Evolutionary conservation across 2,329 filamentous ascomycete species (phyloP).

Genomic region (Epicoccum sorghinum): DNA sequence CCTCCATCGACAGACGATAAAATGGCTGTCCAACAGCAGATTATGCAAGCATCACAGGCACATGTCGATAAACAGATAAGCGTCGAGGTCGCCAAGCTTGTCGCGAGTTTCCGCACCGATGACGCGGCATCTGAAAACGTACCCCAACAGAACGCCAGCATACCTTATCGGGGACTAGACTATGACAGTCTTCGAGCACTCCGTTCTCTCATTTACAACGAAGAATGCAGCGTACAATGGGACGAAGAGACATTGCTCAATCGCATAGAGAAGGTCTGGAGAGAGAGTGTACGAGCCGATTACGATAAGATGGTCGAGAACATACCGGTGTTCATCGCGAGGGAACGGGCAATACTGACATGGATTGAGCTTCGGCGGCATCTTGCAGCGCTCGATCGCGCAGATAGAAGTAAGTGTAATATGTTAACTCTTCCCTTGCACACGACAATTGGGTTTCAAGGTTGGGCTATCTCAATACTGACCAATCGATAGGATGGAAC

Average conservation of each 20-base stretch:
- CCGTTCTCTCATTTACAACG: slow-evolving; percentile 39
- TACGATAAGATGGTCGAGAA: slow-evolving; percentile 35
- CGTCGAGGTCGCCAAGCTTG: slow-evolving; percentile 36
- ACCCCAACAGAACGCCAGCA: slow-evolving; percentile 24
- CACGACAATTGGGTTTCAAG: background rate
- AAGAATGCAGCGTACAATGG: slow-evolving; percentile 28
- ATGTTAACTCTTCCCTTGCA: slow-evolving; percentile 1
- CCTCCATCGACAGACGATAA: slow-evolving; percentile 21
- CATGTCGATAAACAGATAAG: slow-evolving; percentile 34
- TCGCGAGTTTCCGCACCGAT: slow-evolving; percentile 35
- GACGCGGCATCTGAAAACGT: slow-evolving; percentile 27
- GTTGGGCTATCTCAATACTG: slow-evolving; percentile 10
- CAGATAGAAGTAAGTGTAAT: slow-evolving; percentile 40
- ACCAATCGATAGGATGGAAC: slow-evolving; percentile 35
- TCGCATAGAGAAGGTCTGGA: slow-evolving; percentile 39
- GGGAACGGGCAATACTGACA: slow-evolving; percentile 42
- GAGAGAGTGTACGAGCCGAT: slow-evolving; percentile 37
- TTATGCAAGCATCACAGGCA: slow-evolving; percentile 28
- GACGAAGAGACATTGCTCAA: slow-evolving; percentile 41
- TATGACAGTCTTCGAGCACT: slow-evolving; percentile 38
- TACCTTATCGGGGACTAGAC: slow-evolving; percentile 38
- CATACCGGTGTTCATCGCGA: slow-evolving; percentile 37
- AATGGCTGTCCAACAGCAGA: slow-evolving; percentile 27
- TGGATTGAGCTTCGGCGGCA: slow-evolving; percentile 46
- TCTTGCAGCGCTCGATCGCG: slow-evolving; percentile 41